Base-by-base conservation (phyloP, 1,284 basidiomycete genomes). In the Cryptococcus hybrid region DNA sequence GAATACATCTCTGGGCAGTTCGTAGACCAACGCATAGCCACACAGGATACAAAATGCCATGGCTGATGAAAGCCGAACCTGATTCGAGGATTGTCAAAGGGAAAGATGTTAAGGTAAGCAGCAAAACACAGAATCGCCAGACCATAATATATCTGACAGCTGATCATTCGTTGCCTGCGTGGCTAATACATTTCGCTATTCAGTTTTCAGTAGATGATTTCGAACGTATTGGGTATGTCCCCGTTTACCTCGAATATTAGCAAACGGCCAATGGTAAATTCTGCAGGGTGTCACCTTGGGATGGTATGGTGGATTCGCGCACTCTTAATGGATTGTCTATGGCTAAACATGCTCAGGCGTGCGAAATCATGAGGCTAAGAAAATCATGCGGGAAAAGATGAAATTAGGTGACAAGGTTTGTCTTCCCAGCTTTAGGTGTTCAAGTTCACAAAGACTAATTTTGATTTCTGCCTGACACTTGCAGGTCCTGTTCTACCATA, bases 151-250 rank as follows among this genome's bases (percentile, higher is more conserved):
- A 24, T 24, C 24, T 24, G 24, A 24, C 24, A 24, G 24, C 24
- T 24, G 24, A 24, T 24, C 24, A 24, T 24, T 24, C 24, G 24
- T 24, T 24, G 24, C 47, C 57, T 46, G 47, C 54, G 24, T 56
- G 52, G 30, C 46, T 6, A 5, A 68, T n/a, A 24, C 12, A 5
- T 24, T 30, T 24, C 24, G 24, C 24, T 24, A 24, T 24, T 24
- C 24, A 93, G 91, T 95, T 95, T 74, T 90, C 89, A 56, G 85
- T 94, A 1, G 90, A 92, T 64, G 91, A 94, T 76, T 92, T 95
- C 67, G 88, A 92, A 75, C 67, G 80, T 38, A 84, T 84, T 30
- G 70, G 75, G 78, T 73, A 51, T 36, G 48, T 50, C 3, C 24
- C 38, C 15, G 7, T 6, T 6, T 40, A 40, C 8, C 9, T 44